Evolutionary conservation across 2,329 filamentous ascomycete species (phyloP), one percentile per base, ranked within the genome.

Genomic region (Balansia obtecta): DNA sequence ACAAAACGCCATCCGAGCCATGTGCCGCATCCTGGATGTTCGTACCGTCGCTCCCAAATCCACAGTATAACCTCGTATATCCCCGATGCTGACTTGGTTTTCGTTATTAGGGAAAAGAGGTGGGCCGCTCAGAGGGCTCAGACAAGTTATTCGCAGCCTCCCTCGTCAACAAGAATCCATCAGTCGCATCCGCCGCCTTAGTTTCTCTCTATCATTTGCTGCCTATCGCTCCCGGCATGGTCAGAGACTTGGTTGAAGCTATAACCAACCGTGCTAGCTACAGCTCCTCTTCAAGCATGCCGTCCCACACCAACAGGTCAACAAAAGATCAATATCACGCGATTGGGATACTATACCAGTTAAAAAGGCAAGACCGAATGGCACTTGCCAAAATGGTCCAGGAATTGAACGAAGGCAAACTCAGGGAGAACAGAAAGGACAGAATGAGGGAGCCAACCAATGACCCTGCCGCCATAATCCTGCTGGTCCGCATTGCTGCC

Each of bases 351-450:
- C 72, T 98, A 43, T 98, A 97, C 68, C 91, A 97, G 71, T 97
- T 97, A 88, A 86, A 93, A 63, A 86, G 86, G 61, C 90, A 96
- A 67, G 93, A 98, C 68, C 83, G 93, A 61, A 98, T 98, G 93
- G 90, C 93, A 20, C 72, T 98, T 60, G 91, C 97, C 54, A 98
- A 98, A 79, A 97, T 98, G 93, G 91, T 98, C n/a, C 93, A 98
- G 72, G 93, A 98, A 68, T 97, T 96, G 65, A 89, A 89, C 48
- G 84, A 27, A 27, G 27, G 27, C 27, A 27, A 27, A 27, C 7
- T 27, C 27, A 27, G 7, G 27, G 27, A 27, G 27, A 27, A 27
- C 27, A 27, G 27, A 7, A 27, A 27, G 4, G 27, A 27, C 4
- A 27, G 27, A 27, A 27, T 27, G 27, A 27, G 27, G 93, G 93